phyloP scores from a whole-genome alignment of 495 filamentous ascomycete species.

The Talaromyces proteolyticus region DNA sequence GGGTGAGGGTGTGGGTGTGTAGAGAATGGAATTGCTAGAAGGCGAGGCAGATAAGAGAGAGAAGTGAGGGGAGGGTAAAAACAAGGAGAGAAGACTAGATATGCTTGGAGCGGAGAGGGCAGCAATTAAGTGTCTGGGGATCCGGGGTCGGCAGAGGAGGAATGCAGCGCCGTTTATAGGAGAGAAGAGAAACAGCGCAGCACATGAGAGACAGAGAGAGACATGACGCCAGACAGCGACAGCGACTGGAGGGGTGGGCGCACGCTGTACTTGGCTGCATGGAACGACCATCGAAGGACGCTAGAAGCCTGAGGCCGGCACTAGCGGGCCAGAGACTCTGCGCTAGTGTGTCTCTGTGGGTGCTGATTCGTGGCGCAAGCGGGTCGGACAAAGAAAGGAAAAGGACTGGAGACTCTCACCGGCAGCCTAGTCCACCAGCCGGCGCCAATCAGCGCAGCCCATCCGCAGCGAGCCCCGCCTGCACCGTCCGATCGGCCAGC shows the following conservation, averaged over 20 bases:
- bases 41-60: neutral
- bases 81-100: neutral
- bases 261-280: neutral
- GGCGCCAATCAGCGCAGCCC: neutral
- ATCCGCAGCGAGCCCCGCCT: neutral
- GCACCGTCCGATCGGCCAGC: neutral
- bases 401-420: neutral
- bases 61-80: neutral
- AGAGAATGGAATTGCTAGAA: neutral
- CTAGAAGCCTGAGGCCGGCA: slow-evolving; percentile 1
- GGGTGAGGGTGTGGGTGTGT: neutral
- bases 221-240: slow-evolving; percentile 1
- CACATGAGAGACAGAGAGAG: neutral
- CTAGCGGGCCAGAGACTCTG: neutral
- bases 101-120: neutral
- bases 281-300: slow-evolving; percentile 4
- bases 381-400: too few species aligned
- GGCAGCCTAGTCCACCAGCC: neutral
- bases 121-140: neutral
- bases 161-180: neutral
- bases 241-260: neutral
- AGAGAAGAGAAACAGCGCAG: neutral
- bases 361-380: too few species aligned
- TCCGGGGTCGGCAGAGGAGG: neutral
- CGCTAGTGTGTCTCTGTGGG: too few species aligned